Percentiles rank a stretch among this genome's conserved stretches.
These are phyloP conservation scores for Pouteria campechiana DNA, from an alignment of 179 eudicot genomes.

Conservation along the genomic window DNA sequence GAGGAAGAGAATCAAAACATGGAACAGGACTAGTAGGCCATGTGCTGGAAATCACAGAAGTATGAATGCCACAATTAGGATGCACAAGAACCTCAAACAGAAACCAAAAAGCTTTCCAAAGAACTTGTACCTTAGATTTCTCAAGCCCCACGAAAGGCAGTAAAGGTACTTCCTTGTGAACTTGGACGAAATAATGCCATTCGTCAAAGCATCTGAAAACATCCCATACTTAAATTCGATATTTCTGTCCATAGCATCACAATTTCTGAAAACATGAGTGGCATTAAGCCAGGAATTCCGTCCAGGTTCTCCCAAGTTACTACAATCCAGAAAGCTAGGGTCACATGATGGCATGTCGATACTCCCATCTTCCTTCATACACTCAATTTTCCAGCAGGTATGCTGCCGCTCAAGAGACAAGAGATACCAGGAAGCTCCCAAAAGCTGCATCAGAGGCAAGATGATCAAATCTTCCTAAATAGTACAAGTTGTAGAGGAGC, in stretches of 20 bases:
- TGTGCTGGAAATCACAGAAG: no score
- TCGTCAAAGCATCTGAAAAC: constrained; percentile 46
- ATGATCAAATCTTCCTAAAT: not conserved
- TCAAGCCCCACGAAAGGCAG: constrained; percentile 92
- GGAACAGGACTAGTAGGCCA: no score
- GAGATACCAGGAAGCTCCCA: constrained; percentile 85
- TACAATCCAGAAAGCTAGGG: constrained; percentile 26
- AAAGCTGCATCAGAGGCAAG: constrained; percentile 57
- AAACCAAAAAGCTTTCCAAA: no score
- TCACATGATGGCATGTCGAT: constrained; percentile 19
- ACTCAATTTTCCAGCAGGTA: constrained; percentile 60
- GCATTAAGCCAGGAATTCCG: constrained; percentile 31
- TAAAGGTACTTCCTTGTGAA: constrained; percentile 59
- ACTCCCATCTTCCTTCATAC: constrained; percentile 20
- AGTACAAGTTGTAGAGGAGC: not conserved
- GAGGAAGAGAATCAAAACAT: no score
- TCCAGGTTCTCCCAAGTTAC: not conserved
- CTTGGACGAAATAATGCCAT: constrained; percentile 37
- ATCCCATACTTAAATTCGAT: constrained; percentile 46
- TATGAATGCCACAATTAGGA: no score
- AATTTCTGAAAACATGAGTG: constrained; percentile 29
- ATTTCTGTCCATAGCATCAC: constrained; percentile 24
- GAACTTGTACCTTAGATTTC: constrained; percentile 48
- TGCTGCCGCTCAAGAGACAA: constrained; percentile 67
- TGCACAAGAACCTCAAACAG: no score